Evolutionary conservation across 2,329 filamentous ascomycete species (phyloP), one percentile per base, ranked within the genome.

Genomic region (Emericellopsis cladophorae): DNA sequence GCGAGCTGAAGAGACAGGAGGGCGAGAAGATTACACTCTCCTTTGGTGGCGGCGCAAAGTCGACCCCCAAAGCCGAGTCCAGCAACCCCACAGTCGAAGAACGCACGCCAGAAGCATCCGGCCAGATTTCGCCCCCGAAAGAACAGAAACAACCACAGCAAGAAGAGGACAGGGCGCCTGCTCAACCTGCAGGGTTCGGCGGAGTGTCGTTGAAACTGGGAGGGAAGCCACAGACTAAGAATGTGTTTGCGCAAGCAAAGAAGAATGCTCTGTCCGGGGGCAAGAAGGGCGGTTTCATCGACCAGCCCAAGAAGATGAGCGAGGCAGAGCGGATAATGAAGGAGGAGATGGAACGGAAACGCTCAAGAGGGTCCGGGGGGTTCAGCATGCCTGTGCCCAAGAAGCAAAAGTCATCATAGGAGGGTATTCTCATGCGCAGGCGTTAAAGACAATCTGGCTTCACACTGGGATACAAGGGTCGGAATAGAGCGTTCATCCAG

Each of bases 281-380:
- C 4, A 86, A 86, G 59, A 86, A 85, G 56, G 46, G 58, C 1
- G 51, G 64, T 26, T 70, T 67, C 10, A 62, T 74, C 4, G 76
- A 77, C 45, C 72, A 73, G 41, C 79, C 78, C 2, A 87, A 84
- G 68, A 92, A 84, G 52, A 90, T 94, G 74, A 90, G 84, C 52
- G 86, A 93, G 55, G 82, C 81, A 4, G 87, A 90, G 61, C 74
- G 82, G 40, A 93, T 92, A 52, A 95, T 94, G 88, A 85, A 82
- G 59, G 81, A 84, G 51, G 84, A 89, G 54, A 71, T 86, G 60
- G 82, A 87, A 50, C 69, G 72, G 47, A 88, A 87, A 55, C 68
- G 80, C 42, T 60, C 68, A 29, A 65, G 75, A 37, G 71, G 67
- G 9, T 55, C 55, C 4, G 58, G 58, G 1, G 68, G 69, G 0